Base-by-base conservation (phyloP, 1,139 yeast genomes). In the Magnusiomyces ingens region DNA sequence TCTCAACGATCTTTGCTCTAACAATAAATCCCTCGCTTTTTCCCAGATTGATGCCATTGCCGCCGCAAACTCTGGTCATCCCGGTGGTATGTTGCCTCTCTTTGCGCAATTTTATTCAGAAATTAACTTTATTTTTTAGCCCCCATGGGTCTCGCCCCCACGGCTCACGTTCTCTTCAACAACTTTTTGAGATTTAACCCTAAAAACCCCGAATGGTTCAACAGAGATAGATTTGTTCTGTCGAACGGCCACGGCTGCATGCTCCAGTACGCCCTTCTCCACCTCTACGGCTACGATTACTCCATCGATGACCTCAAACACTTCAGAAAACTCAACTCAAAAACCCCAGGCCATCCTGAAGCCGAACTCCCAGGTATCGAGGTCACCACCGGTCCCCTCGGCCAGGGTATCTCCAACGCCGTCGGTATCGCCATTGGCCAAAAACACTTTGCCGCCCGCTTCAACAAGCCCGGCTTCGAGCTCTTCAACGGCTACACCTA, bases 241-340 rank as follows among this genome's bases (percentile, higher is more conserved):
- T 89, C 96, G 56, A 93, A 93, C 73, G 99, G 99, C 67, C 99
- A 93, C 74, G 96, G 96, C 49, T 89, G 95, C 72, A 96, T 96
- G 58, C 77, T 93, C 61, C 78, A 89, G 69, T 94, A 93, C 79
- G 77, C 94, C 48, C 73, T 93, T 74, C 78, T 93, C 68, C 94
- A 86, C 73, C 77, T 94, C 65, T 82, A 81, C 67, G 98, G 98
- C 57, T 93, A 81, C 76, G 87, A 81, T 66, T 77, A 84, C 70
- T 69, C 88, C 54, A 74, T 93, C 60, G 96, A 90, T 50, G 99
- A 94, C 73, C 79, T 93, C 73, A 86, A 90, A 78, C 74, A 79
- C 60, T 93, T 93, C 77, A 88, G 99, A 80, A 95, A 89, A 75
- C 74, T 91, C 66, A 78, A 79, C 69, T 91, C 98, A 61, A 85